Evolutionary conservation across 192 early-diverging fungal genomes (phyloP).

Genomic region (Umbelopsis ramanniana): DNA sequence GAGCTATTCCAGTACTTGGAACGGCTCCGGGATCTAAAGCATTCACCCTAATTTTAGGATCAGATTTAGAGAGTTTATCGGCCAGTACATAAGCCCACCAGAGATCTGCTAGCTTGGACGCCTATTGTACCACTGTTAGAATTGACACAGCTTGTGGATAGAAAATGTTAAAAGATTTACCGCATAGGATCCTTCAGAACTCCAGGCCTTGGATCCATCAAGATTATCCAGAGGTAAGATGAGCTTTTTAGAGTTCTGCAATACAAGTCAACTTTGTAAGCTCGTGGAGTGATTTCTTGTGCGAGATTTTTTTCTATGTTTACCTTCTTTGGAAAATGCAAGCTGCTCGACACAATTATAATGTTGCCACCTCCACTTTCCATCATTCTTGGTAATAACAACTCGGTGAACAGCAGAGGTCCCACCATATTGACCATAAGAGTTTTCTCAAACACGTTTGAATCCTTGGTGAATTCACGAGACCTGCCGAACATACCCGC

Average conservation of each 20-base stretch:
- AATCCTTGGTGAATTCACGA: slow-evolving; percentile 17
- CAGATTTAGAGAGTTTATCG: neutral
- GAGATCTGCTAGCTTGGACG: slow-evolving; percentile 20
- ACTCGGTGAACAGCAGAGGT: slow-evolving; percentile 19
- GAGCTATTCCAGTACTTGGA: slow-evolving; percentile 6
- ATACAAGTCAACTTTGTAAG: neutral
- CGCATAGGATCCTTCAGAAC: neutral
- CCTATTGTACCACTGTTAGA: neutral
- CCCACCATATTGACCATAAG: slow-evolving; percentile 25
- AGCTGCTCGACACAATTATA: neutral
- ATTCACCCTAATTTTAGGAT: slow-evolving; percentile 1
- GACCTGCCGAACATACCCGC: neutral
- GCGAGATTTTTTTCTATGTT: neutral
- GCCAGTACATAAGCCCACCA: slow-evolving; percentile 23
- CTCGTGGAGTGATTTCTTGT: neutral
- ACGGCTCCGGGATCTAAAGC: slow-evolving; percentile 18
- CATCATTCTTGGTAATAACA: slow-evolving; percentile 19
- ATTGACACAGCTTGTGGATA: neutral
- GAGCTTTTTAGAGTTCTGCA: slow-evolving; percentile 3
- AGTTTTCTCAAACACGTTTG: slow-evolving; percentile 15
- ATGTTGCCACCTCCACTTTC: slow-evolving; percentile 1
- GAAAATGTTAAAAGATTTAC: neutral
- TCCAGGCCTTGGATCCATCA: slow-evolving; percentile 23
- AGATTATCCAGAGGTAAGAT: slow-evolving; percentile 27
- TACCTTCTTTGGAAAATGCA: slow-evolving; percentile 4